Percentiles rank a stretch among this genome's conserved stretches.
Conservation (phyloP, 2,329 filamentous ascomycete genomes). For the Neurospora sp. region DNA sequence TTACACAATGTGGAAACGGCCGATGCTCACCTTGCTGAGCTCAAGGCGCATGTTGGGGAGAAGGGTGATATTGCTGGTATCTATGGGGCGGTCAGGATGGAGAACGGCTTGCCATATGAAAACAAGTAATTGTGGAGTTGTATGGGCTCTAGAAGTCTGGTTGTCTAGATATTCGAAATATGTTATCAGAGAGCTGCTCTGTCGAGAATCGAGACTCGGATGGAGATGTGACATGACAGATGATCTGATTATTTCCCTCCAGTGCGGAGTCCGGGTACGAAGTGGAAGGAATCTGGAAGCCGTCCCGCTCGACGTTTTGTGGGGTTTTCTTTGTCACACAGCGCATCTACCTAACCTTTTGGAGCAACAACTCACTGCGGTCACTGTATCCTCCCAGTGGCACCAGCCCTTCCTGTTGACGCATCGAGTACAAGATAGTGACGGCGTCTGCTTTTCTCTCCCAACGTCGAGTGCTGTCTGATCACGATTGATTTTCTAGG, state of each 20-base stretch:
- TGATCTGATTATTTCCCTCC: too few species aligned
- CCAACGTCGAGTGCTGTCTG: neutral
- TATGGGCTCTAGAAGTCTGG: neutral
- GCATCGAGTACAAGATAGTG: neutral
- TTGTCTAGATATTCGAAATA: neutral
- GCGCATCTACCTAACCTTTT: neutral
- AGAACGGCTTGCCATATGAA: conserved; percentile 65
- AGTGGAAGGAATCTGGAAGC: too few species aligned
- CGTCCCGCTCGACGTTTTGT: neutral
- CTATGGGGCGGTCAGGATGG: conserved; percentile 69
- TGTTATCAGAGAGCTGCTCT: too few species aligned
- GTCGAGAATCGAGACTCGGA: too few species aligned
- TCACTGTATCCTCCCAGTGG: neutral
- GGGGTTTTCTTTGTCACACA: neutral
- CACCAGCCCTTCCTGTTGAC: neutral
- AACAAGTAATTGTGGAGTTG: conserved; percentile 34
- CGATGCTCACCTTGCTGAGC: conserved; percentile 56
- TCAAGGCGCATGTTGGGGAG: conserved; percentile 57
- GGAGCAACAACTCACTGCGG: neutral
- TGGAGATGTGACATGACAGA: too few species aligned
- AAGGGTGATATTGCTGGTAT: conserved; percentile 73
- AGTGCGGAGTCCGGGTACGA: too few species aligned
- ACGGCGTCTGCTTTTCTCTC: neutral
- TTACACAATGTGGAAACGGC: conserved; percentile 57
- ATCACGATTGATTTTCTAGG: neutral